Evolutionary conservation across 2,329 filamentous ascomycete species (phyloP), one percentile per base, ranked within the genome.

Genomic region (Sordariomycetes sp.): DNA sequence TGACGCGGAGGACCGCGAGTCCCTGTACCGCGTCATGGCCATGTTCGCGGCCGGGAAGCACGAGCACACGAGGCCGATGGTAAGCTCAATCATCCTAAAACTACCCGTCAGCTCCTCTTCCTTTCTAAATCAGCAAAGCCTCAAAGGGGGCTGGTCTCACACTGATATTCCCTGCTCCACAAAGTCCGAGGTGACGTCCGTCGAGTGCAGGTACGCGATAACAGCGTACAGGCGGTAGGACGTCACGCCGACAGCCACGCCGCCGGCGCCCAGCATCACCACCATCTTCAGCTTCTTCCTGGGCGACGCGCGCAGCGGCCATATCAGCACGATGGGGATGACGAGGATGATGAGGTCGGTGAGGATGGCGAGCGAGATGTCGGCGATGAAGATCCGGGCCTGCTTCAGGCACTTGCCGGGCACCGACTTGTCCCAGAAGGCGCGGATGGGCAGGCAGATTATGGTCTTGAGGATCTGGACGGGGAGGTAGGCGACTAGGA

Each of bases 321-420:
- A 70, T 1, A 66, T 65, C 53, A 72, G 59, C 0, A 68, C 64
- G 10, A 71, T 62, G 2, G 71, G 71, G 6, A 74, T 57, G 10
- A 70, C 16, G 28, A 73, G 62, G 20, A 72, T 69, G 43, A 69
- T 62, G 25, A 68, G 58, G 58, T 72, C 70, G 24, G 68, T 71
- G 6, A 71, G 40, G 16, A 69, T 65, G 50, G 66, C 68, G 14
- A 71, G 59, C 14, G 65, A 60, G 1, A 68, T 64, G 50, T 72
- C 71, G 11, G 66, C 64, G 3, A 68, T 63, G 59, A 72, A 73
- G 6, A 73, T 53, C 25, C 64, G 64, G 5, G 63, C 59, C 50
- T 70, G 65, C 20, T 71, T 62, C 20, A 73, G 61, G 58, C 71
- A 73, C 14, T 58, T 62, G 1, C 61, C 60, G 8, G 61, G 46